These are phyloP conservation scores for Colletotrichum sp. DNA, from an alignment of 2,329 filamentous ascomycete species.

Conservation along the genomic window DNA sequence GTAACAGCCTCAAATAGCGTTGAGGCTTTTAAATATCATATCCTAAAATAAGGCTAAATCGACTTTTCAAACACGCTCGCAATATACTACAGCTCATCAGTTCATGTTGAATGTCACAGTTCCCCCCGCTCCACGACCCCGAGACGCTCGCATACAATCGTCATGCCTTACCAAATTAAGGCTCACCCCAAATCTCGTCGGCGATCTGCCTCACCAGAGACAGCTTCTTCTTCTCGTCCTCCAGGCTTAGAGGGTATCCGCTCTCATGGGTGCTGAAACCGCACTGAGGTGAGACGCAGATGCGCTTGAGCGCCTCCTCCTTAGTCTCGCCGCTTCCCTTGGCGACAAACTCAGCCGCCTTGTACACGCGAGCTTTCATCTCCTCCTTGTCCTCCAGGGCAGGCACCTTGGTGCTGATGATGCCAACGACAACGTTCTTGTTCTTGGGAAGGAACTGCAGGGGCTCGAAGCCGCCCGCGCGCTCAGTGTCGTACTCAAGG, in stretches of 20 bases:
- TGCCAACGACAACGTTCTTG: conserved; percentile 69
- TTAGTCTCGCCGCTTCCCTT: conserved; percentile 67
- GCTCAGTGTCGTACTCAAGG: conserved; percentile 71
- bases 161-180: conserved; percentile 13
- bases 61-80: not conserved
- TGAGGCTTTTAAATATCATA: not conserved
- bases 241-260: conserved; percentile 71
- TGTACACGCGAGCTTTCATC: conserved; percentile 63
- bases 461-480: conserved; percentile 70
- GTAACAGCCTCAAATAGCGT: not conserved
- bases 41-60: not conserved
- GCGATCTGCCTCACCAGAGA: conserved; percentile 73
- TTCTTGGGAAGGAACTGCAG: conserved; percentile 63
- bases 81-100: not conserved
- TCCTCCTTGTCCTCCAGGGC: conserved; percentile 68
- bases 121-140: not conserved
- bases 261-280: conserved; percentile 77
- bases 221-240: conserved; percentile 78
- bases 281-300: conserved; percentile 74
- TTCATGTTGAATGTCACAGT: not conserved
- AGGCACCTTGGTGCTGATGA: conserved; percentile 67
- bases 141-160: too few relatives aligned
- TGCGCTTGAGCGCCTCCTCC: conserved; percentile 71
- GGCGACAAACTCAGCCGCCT: conserved; percentile 72
- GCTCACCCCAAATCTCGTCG: conserved; percentile 69